These are phyloP conservation scores for Prunus campanulata DNA, from an alignment of 306 rosid species.

Conservation along the genomic window DNA sequence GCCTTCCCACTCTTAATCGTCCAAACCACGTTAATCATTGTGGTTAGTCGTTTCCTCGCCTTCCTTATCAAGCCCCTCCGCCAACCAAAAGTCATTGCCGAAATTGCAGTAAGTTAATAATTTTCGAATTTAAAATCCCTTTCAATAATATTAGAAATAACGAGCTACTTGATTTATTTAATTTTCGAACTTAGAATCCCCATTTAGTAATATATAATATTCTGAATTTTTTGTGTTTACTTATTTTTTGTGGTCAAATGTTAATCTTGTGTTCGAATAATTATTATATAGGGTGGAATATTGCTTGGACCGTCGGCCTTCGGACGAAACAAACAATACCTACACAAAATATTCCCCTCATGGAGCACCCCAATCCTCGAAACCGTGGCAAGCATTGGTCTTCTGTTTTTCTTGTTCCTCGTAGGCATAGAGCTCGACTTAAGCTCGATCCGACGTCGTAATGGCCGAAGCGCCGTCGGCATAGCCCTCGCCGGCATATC, in stretches of 20 bases:
- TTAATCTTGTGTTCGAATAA: too few relatives aligned
- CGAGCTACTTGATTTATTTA: too few relatives aligned
- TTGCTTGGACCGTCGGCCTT: constrained; percentile 73
- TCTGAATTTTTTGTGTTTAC: not conserved
- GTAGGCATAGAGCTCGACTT: constrained; percentile 76
- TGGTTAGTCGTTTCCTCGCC: constrained; percentile 55
- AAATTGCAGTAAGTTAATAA: constrained; percentile 47
- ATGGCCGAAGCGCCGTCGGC: constrained; percentile 46
- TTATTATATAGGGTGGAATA: constrained; percentile 62
- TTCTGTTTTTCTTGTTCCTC: constrained; percentile 69
- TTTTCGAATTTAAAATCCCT: too few relatives aligned
- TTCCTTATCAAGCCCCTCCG: constrained; percentile 78
- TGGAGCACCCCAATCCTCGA: constrained; percentile 76
- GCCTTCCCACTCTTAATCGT: constrained; percentile 79
- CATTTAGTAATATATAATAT: not conserved
- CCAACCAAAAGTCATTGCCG: constrained; percentile 87
- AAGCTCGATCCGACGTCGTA: constrained; percentile 55
- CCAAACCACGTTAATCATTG: constrained; percentile 52
- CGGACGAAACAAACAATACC: constrained; percentile 52
- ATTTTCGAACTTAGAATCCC: too few relatives aligned
- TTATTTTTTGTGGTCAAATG: not conserved
- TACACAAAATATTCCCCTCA: constrained; percentile 53
- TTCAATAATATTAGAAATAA: not conserved
- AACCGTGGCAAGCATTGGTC: constrained; percentile 74
- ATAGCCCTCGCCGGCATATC: constrained; percentile 76